phyloP scores from a whole-genome alignment of 805 yeast genomes.

The Saccharomycodes ludwigii region DNA sequence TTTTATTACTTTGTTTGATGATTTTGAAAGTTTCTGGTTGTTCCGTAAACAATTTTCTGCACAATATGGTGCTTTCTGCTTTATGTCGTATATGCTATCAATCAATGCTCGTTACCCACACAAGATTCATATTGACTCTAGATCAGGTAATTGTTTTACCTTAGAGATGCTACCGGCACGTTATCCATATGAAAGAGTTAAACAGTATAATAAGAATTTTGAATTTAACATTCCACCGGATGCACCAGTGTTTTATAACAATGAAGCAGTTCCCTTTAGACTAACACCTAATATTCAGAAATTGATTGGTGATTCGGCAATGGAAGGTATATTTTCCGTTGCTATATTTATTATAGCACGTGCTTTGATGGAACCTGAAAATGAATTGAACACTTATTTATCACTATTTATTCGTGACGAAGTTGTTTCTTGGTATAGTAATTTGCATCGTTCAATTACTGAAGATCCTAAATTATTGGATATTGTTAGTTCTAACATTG shows the following conservation, averaged over 20 bases:
- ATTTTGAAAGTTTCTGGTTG: conserved; percentile 92
- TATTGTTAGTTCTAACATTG: conserved; percentile 80
- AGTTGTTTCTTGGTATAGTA: conserved; percentile 86
- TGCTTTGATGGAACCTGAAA: conserved; percentile 82
- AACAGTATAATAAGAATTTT: conserved; percentile 24
- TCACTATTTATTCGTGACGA: conserved; percentile 95
- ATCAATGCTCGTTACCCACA: conserved; percentile 89
- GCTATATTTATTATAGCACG: conserved; percentile 76
- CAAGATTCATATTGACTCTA: conserved; percentile 71
- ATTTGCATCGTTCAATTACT: conserved; percentile 70
- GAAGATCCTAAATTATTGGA: conserved; percentile 78
- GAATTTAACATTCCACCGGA: conserved; percentile 28
- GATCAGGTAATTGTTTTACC: conserved; percentile 84
- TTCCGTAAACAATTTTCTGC: conserved; percentile 92
- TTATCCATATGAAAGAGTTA: conserved; percentile 37
- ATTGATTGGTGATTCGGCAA: conserved; percentile 83
- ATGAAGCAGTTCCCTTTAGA: conserved; percentile 92
- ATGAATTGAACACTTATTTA: conserved; percentile 80
- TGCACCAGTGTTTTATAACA: conserved; percentile 76
- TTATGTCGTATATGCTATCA: conserved; percentile 89
- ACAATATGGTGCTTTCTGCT: conserved; percentile 86
- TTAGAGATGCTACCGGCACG: conserved; percentile 92
- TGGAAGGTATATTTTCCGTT: conserved; percentile 85
- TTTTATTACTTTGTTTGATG: conserved; percentile 54
- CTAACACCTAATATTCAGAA: conserved; percentile 92